A percentile compares a stretch with the other conserved stretches of the same genome.
Evolutionary conservation across 2,329 filamentous ascomycete species (phyloP).

Genomic region (Talaromyces marneffei): DNA sequence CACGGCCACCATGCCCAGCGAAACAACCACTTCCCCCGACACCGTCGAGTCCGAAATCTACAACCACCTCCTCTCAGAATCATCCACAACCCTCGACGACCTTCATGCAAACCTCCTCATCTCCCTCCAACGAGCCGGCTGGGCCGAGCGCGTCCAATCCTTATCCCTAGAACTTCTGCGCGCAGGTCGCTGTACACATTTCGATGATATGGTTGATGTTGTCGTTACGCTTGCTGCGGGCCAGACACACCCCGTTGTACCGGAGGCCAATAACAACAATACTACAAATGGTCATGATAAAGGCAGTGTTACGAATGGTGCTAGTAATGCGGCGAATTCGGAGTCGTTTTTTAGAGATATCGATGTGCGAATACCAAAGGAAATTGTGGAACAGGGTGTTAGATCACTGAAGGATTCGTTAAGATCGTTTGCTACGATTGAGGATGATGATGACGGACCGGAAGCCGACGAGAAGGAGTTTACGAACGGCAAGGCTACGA

Average conservation of each 20-base stretch:
- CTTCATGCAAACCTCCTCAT: slow-evolving; percentile 52
- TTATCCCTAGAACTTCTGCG: slow-evolving; percentile 54
- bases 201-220: slow-evolving; percentile 51
- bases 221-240: slow-evolving; percentile 46
- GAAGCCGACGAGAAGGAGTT: slow-evolving; percentile 16
- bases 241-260: slow-evolving; percentile 24
- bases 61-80: slow-evolving; percentile 11
- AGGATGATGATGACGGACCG: slow-evolving; percentile 30
- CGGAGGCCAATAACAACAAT: slow-evolving; percentile 9
- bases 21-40: slow-evolving; percentile 3
- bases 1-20: slow-evolving; percentile 9
- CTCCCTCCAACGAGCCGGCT: slow-evolving; percentile 53
- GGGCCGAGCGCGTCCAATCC: slow-evolving; percentile 51
- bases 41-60: slow-evolving; percentile 13
- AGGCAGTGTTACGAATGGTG: slow-evolving; percentile 21
- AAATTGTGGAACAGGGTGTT: slow-evolving; percentile 47
- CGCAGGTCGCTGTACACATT: slow-evolving; percentile 52
- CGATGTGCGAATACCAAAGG: slow-evolving; percentile 46
- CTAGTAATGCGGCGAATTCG: slow-evolving; percentile 7
- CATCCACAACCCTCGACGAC: slow-evolving; percentile 26
- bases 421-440: slow-evolving; percentile 45
- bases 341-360: slow-evolving; percentile 33
- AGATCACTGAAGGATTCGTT: slow-evolving; percentile 49
- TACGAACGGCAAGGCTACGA: slow-evolving; percentile 10
- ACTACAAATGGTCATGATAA: slow-evolving; percentile 15